phyloP scores from a whole-genome alignment of 1,284 basidiomycete species.

The Gymnopus androsaceus region DNA sequence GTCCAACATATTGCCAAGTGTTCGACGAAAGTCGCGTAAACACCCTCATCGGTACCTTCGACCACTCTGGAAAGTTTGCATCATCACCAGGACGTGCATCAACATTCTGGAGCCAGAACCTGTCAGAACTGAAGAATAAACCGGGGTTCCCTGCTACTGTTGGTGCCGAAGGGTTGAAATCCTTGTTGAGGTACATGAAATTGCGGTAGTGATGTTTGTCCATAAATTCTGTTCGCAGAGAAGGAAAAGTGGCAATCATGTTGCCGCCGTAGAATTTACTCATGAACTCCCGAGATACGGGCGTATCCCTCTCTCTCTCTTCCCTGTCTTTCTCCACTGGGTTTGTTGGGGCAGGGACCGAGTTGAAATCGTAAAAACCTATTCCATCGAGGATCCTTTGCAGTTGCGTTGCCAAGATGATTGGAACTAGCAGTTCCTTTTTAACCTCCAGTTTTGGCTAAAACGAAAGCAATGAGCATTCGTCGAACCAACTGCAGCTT shows the following conservation, averaged over 20 bases:
- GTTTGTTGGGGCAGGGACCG: no score
- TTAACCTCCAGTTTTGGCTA: conserved; percentile 15
- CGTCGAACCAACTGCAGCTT: not conserved
- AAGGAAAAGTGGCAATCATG: conserved; percentile 31
- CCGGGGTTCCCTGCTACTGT: conserved; percentile 38
- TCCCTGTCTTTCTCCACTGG: no score
- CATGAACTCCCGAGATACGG: conserved; percentile 33
- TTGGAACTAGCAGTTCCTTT: conserved; percentile 4
- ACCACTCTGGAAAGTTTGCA: not conserved
- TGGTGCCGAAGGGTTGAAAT: conserved; percentile 38
- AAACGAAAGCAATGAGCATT: not conserved
- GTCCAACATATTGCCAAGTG: conserved; percentile 32
- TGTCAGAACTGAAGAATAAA: conserved; percentile 28
- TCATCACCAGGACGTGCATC: not conserved
- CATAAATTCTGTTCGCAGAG: conserved; percentile 23
- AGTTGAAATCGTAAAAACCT: conserved; percentile 13
- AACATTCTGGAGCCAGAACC: conserved; percentile 4
- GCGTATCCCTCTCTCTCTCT: no score
- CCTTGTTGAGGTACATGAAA: conserved; percentile 37
- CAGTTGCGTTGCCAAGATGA: conserved; percentile 5
- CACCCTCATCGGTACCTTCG: conserved; percentile 15
- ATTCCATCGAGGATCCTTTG: not conserved
- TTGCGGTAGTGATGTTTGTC: conserved; percentile 30
- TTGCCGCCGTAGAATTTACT: conserved; percentile 37
- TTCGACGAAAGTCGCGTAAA: conserved; percentile 24